phyloP scores from a whole-genome alignment of 768 basidiomycete species.

The Candolleomyces efflorescens region DNA sequence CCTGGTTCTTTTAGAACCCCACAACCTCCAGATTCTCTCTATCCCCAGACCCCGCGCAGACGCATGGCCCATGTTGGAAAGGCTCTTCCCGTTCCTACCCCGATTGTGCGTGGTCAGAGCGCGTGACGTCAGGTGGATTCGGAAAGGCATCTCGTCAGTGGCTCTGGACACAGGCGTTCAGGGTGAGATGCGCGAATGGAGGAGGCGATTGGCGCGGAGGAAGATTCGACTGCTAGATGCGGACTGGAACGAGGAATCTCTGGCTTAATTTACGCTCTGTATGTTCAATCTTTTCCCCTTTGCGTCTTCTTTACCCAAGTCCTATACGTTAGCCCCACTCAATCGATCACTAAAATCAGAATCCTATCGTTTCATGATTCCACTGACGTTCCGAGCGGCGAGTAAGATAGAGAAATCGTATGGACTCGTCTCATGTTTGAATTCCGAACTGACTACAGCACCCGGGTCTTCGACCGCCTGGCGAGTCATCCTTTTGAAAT shows the following conservation, averaged over 20 bases:
- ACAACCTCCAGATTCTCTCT: constrained; percentile 60
- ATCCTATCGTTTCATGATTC: no score
- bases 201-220: constrained; percentile 50
- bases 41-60: constrained; percentile 68
- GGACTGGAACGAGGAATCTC: constrained; percentile 57
- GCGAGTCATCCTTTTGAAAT: no score
- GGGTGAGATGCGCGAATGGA: constrained; percentile 78
- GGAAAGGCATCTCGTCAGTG: constrained; percentile 56
- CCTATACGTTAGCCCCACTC: no score
- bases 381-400: no score
- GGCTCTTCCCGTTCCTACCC: constrained; percentile 52
- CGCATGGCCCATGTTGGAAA: constrained; percentile 54
- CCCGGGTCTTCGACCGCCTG: no score
- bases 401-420: no score
- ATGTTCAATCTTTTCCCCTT: no score
- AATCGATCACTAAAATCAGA: no score
- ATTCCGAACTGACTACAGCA: no score
- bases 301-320: no score
- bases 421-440: no score
- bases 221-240: constrained; percentile 64
- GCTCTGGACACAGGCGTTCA: constrained; percentile 76
- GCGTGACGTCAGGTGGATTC: constrained; percentile 70
- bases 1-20: constrained; percentile 30
- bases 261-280: neutral
- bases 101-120: constrained; percentile 51